Conservation (phyloP, 257 asterid genomes). For the Knoxia roxburghii region DNA sequence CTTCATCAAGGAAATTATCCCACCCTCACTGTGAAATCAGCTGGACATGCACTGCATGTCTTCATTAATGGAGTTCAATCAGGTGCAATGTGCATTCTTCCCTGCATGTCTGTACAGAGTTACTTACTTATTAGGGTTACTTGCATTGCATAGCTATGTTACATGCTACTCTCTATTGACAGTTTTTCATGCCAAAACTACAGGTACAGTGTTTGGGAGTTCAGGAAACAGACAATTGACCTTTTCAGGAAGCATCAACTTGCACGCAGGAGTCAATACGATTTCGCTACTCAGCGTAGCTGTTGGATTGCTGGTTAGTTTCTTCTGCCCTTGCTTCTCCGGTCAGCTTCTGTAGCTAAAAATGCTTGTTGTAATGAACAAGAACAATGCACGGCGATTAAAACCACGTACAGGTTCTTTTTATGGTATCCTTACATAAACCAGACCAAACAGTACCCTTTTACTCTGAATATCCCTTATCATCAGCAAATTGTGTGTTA, state of each 20-base stretch:
- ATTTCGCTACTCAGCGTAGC: constrained; percentile 78
- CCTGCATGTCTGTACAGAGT: neutral
- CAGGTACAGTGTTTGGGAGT: constrained; percentile 87
- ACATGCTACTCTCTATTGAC: neutral
- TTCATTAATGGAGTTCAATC: constrained; percentile 59
- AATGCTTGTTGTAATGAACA: neutral
- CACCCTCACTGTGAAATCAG: constrained; percentile 57
- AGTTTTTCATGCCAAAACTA: constrained; percentile 3
- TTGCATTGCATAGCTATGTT: neutral
- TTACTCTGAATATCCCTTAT: neutral
- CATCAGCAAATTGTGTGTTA: neutral
- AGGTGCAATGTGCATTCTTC: constrained; percentile 31
- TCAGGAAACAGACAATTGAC: constrained; percentile 41
- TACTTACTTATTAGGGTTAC: neutral
- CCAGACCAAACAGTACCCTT: neutral
- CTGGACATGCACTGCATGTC: constrained; percentile 82
- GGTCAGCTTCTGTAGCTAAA: neutral
- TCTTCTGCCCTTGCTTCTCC: neutral
- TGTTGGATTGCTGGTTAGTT: constrained; percentile 80
- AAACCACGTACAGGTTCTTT: neutral
- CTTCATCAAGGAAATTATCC: constrained; percentile 51
- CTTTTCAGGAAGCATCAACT: constrained; percentile 42
- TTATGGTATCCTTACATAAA: too few relatives aligned
- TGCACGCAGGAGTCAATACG: constrained; percentile 73
- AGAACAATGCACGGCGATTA: neutral